phyloP scores from a whole-genome alignment of 345 rosid genomes.

The Turritis glabra region DNA sequence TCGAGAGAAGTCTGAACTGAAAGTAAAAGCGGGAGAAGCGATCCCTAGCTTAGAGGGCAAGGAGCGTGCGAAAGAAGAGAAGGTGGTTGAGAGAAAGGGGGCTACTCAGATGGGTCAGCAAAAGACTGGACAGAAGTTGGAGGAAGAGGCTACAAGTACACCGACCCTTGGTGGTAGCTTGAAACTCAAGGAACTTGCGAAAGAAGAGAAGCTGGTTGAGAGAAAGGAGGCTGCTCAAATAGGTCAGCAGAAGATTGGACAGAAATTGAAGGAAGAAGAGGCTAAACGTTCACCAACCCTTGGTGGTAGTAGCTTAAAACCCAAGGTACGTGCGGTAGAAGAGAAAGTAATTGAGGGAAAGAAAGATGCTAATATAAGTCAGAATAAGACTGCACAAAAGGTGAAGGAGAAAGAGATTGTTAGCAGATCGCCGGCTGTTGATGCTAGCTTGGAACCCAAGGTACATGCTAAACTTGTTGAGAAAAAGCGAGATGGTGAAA shows the following conservation, averaged over 20 bases:
- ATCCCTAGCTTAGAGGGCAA: slow-evolving; percentile 7
- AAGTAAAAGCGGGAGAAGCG: slow-evolving; percentile 14
- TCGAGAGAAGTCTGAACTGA: slow-evolving; percentile 17
- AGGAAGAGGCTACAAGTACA: slow-evolving; percentile 12
- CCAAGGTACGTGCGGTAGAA: slow-evolving; percentile 15
- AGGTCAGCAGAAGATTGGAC: slow-evolving; percentile 12
- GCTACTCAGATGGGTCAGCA: slow-evolving; percentile 13
- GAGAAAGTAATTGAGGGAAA: slow-evolving; percentile 26
- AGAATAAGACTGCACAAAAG: background rate
- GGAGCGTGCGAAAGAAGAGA: slow-evolving; percentile 28
- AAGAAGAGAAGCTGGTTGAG: slow-evolving; percentile 26
- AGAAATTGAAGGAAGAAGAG: slow-evolving; percentile 24
- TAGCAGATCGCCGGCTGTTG: background rate
- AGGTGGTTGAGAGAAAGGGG: slow-evolving; percentile 25
- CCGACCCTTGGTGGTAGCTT: slow-evolving; percentile 6
- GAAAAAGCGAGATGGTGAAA: slow-evolving; percentile 15
- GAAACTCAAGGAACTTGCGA: background rate
- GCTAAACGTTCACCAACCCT: background rate
- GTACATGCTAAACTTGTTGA: slow-evolving; percentile 1
- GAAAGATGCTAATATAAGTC: slow-evolving; percentile 17
- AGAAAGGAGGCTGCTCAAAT: slow-evolving; percentile 26
- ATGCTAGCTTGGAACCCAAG: slow-evolving; percentile 20
- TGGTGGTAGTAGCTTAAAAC: slow-evolving; percentile 8
- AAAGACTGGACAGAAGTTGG: slow-evolving; percentile 1
- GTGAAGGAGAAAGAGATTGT: slow-evolving; percentile 16